Conservation (phyloP, 306 rosid species). For the Echinosophora koreensis region DNA sequence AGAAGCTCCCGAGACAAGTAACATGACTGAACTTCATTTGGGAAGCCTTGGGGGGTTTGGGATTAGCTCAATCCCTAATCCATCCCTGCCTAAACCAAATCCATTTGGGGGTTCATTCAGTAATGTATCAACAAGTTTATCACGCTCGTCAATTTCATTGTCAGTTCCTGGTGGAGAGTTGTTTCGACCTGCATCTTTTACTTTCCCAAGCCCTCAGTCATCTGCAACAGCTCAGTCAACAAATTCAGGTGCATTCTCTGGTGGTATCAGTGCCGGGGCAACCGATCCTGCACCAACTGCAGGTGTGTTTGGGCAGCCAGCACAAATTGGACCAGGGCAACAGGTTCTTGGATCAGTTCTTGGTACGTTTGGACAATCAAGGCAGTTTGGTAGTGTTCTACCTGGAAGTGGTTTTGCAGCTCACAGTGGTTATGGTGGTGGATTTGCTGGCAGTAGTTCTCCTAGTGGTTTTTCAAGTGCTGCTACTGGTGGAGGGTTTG, state of each 20-base stretch:
- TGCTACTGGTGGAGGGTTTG: constrained; percentile 49
- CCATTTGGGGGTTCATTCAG: constrained; percentile 84
- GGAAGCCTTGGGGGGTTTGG: constrained; percentile 76
- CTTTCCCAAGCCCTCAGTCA: constrained; percentile 64
- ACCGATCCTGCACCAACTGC: constrained; percentile 60
- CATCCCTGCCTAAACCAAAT: constrained; percentile 65
- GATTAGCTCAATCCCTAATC: constrained; percentile 58
- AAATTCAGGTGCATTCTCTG: constrained; percentile 65
- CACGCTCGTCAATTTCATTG: constrained; percentile 56
- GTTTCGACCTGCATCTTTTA: constrained; percentile 89
- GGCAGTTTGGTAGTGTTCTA: constrained; percentile 78
- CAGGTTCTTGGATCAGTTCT: constrained; percentile 92
- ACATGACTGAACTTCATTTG: constrained; percentile 59
- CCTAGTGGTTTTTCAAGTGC: constrained; percentile 62
- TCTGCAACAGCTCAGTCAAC: constrained; percentile 60
- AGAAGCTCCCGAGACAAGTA: constrained; percentile 83
- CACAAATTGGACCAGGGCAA: constrained; percentile 82
- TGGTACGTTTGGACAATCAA: constrained; percentile 91
- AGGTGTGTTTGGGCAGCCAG: constrained; percentile 73
- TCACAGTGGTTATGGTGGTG: constrained; percentile 68
- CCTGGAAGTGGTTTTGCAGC: constrained; percentile 69
- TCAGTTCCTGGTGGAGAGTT: constrained; percentile 72
- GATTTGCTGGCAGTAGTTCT: constrained; percentile 55
- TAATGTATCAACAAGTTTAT: constrained; percentile 51
- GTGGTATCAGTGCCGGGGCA: constrained; percentile 65